Percentiles rank a stretch among this genome's conserved stretches.
phyloP scores from a whole-genome alignment of 2,329 filamentous ascomycete species.

The Microdochium nivale region DNA sequence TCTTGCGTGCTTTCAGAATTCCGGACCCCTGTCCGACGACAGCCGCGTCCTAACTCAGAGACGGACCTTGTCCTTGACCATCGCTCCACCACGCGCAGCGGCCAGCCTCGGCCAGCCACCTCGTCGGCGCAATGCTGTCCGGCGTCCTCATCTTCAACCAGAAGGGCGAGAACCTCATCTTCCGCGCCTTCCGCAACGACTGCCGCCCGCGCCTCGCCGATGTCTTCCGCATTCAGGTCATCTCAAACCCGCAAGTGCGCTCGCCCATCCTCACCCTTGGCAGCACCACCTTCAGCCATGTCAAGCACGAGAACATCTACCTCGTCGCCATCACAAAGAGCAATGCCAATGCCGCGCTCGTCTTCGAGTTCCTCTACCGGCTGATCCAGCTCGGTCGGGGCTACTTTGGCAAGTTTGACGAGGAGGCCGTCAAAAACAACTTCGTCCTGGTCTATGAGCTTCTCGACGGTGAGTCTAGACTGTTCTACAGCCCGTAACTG shows the following conservation, averaged over 20 bases:
- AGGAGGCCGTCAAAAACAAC: conserved; percentile 99
- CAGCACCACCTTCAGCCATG: conserved; percentile 97
- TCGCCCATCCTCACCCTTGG: conserved; percentile 96
- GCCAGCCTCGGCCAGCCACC: conserved; percentile 2
- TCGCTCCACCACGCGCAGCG: background rate
- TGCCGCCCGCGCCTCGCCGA: conserved; percentile 95
- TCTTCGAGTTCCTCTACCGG: conserved; percentile 96
- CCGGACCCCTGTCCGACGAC: background rate
- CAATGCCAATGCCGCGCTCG: conserved; percentile 95
- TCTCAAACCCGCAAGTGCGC: conserved; percentile 94
- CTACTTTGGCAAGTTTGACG: conserved; percentile 98
- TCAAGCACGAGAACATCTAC: conserved; percentile 99
- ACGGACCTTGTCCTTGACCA: background rate
- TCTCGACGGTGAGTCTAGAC: conserved; percentile 60
- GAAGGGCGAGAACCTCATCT: conserved; percentile 99
- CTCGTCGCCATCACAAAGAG: conserved; percentile 96
- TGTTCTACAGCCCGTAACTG: background rate
- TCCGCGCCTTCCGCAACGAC: conserved; percentile 97
- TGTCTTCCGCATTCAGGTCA: conserved; percentile 99
- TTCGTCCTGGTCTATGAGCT: conserved; percentile 98
- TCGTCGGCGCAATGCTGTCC: conserved; percentile 68
- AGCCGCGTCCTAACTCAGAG: background rate
- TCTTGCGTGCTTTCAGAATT: background rate
- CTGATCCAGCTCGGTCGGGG: conserved; percentile 83
- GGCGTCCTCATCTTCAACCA: conserved; percentile 98